phyloP scores from a whole-genome alignment of 306 rosid genomes.

The Vachellia collinsii region DNA sequence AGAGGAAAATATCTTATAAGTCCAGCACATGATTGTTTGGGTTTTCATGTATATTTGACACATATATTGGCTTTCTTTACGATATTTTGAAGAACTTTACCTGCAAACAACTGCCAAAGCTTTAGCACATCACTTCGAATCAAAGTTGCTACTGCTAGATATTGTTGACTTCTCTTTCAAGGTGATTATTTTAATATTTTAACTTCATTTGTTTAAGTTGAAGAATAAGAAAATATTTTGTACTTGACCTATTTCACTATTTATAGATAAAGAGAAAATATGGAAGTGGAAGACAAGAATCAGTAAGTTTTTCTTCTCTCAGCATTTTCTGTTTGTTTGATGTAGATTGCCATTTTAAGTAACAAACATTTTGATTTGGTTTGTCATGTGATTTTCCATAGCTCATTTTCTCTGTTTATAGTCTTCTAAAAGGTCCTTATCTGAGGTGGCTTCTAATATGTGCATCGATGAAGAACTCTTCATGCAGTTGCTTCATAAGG shows the following conservation, averaged over 20 bases:
- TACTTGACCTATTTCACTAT: constrained; percentile 14
- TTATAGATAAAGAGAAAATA: constrained; percentile 70
- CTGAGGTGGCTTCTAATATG: background rate
- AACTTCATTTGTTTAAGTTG: constrained; percentile 30
- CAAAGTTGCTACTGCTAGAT: constrained; percentile 81
- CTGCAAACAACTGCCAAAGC: constrained; percentile 85
- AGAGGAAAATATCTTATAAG: background rate
- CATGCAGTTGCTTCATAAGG: constrained; percentile 54
- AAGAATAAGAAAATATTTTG: constrained; percentile 12
- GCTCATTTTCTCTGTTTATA: background rate
- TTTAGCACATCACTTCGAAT: constrained; percentile 69
- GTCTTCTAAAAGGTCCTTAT: background rate
- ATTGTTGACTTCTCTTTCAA: constrained; percentile 71
- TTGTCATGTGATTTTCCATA: background rate
- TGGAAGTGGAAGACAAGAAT: constrained; percentile 58
- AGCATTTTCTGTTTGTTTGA: background rate
- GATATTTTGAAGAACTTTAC: constrained; percentile 64
- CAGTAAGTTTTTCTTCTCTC: constrained; percentile 44
- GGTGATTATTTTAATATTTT: constrained; percentile 47
- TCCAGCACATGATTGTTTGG: background rate
- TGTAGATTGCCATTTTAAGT: background rate
- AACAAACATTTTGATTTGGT: background rate
- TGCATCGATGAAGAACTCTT: background rate
- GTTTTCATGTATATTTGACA: constrained; percentile 22
- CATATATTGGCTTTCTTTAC: constrained; percentile 11